Evolutionary conservation across 2,329 filamentous ascomycete genomes (phyloP), one percentile per base, ranked within the genome.

Genomic region (Pestalotiopsis sp.): DNA sequence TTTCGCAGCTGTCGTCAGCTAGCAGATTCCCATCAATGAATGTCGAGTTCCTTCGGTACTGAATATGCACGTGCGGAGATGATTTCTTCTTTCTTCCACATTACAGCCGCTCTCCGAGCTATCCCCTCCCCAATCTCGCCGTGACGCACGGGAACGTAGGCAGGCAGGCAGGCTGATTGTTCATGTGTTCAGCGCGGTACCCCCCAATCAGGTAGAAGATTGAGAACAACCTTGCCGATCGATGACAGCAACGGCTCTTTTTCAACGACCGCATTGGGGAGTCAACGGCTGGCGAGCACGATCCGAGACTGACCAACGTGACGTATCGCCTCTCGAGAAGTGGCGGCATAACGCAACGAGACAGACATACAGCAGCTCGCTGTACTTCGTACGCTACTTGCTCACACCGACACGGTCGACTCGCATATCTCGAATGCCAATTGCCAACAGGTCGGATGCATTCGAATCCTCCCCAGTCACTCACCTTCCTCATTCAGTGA

Each of bases 61-160:
- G 52, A 40, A 60, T 45, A 59, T 66, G 65, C 65, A 66, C 14
- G 23, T 66, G 65, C 65, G 65, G 65, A 66, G 65, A 66, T 66
- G 65, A 66, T 27, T 31, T 20, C 23, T 60, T 66, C 52, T 66
- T 52, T 14, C 56, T 60, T 59, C 25, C 56, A 66, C 13, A 59
- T 25, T 58, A 27, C 13, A 62, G 41, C 65, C 65, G 56, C 31
- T 66, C 65, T 27, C 65, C 52, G 25, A 9, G 14, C 31, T 36
- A 36, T 36, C 23, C 62, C 62, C 25, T 25, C 45, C 45, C 17
- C 17, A 36, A 49, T 66, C 36, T 58, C 27, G 25, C 27, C 25
- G 36, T 66, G 63, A 66, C 57, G 57, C 57, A 36, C 27, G 57
- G 57, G 23, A 40, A 36, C 25, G 27, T 20, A 36, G 9, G 59